These are phyloP conservation scores for Cytospora leucostoma DNA, from an alignment of 2,329 filamentous ascomycete genomes.

Conservation along the genomic window DNA sequence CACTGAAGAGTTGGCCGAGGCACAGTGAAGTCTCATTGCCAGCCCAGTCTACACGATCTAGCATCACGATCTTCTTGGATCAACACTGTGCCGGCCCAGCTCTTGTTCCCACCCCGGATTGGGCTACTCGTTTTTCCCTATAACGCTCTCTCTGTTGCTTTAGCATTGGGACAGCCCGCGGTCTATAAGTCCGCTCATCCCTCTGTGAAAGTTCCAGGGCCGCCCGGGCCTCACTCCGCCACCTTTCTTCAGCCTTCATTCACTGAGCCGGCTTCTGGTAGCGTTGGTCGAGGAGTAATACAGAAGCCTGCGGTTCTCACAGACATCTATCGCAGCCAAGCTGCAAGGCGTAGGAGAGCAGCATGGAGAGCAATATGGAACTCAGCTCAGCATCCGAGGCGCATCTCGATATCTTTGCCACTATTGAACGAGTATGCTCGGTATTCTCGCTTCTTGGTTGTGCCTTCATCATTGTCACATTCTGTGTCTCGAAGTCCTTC, in stretches of 20 bases:
- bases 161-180: too few relatives aligned
- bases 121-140: neutral
- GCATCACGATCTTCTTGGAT: neutral
- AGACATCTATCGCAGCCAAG: neutral
- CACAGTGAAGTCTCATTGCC: neutral
- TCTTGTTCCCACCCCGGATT: neutral
- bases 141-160: neutral
- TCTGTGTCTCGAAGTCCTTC: constrained; percentile 67
- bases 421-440: constrained; percentile 69
- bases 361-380: constrained; percentile 23
- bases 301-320: neutral
- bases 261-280: neutral
- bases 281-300: neutral
- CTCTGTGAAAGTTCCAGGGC: neutral
- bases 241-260: neutral
- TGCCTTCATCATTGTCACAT: constrained; percentile 71
- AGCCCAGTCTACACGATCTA: neutral
- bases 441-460: constrained; percentile 71
- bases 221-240: neutral
- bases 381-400: constrained; percentile 13
- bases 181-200: neutral
- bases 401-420: constrained; percentile 57
- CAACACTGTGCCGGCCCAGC: neutral
- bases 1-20: neutral
- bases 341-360: neutral